A percentile compares a stretch with the other conserved stretches of the same genome.
Conservation (phyloP, 257 asterid species). For the Solanum neorickii region DNA sequence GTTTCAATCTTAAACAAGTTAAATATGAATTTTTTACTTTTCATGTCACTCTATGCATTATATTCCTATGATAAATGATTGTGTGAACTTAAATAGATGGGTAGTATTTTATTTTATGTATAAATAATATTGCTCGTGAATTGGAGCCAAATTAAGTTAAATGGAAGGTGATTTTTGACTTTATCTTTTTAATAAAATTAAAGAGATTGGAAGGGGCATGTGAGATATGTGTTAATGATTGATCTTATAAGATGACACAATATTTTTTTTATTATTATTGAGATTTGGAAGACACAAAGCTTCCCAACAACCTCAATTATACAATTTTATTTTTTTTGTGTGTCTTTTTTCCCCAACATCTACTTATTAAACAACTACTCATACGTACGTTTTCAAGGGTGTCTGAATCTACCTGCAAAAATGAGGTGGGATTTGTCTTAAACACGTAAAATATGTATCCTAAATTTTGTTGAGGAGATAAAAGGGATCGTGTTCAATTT, state of each 20-base stretch:
- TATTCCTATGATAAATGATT: neutral
- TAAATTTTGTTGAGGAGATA: neutral
- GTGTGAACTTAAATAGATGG: neutral
- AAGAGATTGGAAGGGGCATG: neutral
- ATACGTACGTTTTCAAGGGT: conserved; percentile 7
- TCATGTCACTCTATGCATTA: neutral
- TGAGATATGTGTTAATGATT: neutral
- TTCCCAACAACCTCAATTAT: conserved; percentile 12
- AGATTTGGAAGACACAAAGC: neutral
- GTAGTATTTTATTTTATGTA: neutral
- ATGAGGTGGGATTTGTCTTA: conserved; percentile 13
- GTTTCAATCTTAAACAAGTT: neutral
- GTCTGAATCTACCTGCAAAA: conserved; percentile 55
- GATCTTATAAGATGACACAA: neutral
- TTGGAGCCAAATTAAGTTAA: neutral
- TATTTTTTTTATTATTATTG: neutral
- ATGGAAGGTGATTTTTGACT: neutral
- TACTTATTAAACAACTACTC: conserved; percentile 1
- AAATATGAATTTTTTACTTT: neutral
- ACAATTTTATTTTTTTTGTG: neutral
- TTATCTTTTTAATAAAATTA: neutral
- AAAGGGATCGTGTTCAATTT: neutral
- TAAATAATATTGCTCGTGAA: neutral
- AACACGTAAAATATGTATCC: neutral
- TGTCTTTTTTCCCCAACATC: neutral